phyloP scores from a whole-genome alignment of 805 yeast genomes.

The Maudiozyma serrabonitensis region DNA sequence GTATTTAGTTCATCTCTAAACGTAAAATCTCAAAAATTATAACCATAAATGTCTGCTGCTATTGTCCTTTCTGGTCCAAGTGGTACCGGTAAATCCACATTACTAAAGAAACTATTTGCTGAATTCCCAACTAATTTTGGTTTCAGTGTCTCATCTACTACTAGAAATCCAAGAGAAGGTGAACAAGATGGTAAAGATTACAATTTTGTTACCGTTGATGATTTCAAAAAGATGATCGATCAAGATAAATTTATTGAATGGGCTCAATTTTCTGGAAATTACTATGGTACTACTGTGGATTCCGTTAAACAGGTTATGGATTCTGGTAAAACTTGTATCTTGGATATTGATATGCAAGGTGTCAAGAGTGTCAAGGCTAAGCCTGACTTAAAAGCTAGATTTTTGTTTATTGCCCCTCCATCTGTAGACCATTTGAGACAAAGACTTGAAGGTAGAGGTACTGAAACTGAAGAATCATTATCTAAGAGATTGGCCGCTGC shows the following conservation, averaged over 20 bases:
- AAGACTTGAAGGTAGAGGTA: slow-evolving; percentile 84
- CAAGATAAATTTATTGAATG: slow-evolving; percentile 81
- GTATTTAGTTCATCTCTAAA: no score
- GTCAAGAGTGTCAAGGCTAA: slow-evolving; percentile 76
- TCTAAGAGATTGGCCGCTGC: slow-evolving; percentile 84
- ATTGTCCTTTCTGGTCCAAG: slow-evolving; percentile 96
- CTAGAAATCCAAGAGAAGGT: slow-evolving; percentile 86
- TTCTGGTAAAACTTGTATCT: slow-evolving; percentile 67
- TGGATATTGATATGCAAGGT: slow-evolving; percentile 99
- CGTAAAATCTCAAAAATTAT: no score
- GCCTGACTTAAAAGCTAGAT: slow-evolving; percentile 75
- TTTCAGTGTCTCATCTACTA: slow-evolving; percentile 81
- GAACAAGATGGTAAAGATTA: slow-evolving; percentile 85
- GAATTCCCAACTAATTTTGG: slow-evolving; percentile 89
- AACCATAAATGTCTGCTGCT: slow-evolving; percentile 45
- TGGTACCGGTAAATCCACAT: slow-evolving; percentile 90
- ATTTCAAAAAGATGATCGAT: slow-evolving; percentile 66
- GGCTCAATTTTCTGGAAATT: slow-evolving; percentile 97
- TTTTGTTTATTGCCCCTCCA: slow-evolving; percentile 86
- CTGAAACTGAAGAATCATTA: slow-evolving; percentile 82
- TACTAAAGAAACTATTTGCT: slow-evolving; percentile 77
- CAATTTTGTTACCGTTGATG: slow-evolving; percentile 72
- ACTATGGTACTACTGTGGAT: slow-evolving; percentile 86
- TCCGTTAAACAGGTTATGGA: slow-evolving; percentile 57
- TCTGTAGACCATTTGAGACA: slow-evolving; percentile 64